These are phyloP conservation scores for Cutaneotrichosporon arboriforme DNA, from an alignment of 1,284 basidiomycete genomes.

Conservation along the genomic window DNA sequence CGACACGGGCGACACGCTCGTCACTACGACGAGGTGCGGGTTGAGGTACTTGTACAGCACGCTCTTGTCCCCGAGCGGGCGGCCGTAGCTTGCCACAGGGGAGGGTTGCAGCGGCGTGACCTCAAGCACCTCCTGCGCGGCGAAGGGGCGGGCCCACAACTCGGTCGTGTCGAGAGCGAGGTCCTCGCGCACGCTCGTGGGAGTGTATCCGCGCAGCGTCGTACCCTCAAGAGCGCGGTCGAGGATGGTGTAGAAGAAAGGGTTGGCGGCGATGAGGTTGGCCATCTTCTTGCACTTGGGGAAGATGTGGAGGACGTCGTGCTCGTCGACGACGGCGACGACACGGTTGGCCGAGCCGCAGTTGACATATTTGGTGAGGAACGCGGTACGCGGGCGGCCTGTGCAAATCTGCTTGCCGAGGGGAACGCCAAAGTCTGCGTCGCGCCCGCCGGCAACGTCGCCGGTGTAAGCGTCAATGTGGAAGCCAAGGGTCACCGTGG, in stretches of 20 bases:
- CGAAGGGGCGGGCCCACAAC: constrained; percentile 60
- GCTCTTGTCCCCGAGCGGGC: constrained; percentile 76
- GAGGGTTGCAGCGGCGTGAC: constrained; percentile 39
- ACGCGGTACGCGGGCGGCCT: constrained; percentile 30
- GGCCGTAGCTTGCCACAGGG: constrained; percentile 69
- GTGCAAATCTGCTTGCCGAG: constrained; percentile 32
- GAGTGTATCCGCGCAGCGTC: constrained; percentile 14
- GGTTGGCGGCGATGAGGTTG: constrained; percentile 23
- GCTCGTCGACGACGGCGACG: constrained; percentile 36
- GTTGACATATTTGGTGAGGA: constrained; percentile 40
- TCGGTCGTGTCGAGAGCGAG: constrained; percentile 8
- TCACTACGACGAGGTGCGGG: constrained; percentile 65
- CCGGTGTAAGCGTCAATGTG: constrained; percentile 75
- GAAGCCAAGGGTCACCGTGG: constrained; percentile 59
- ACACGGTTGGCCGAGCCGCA: constrained; percentile 39
- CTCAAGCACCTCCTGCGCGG: constrained; percentile 53
- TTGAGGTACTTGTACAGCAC: constrained; percentile 95
- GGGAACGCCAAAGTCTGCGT: constrained; percentile 24
- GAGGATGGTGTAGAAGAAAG: constrained; percentile 31
- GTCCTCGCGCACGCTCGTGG: constrained; percentile 8
- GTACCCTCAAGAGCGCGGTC: constrained; percentile 20
- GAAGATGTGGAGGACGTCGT: constrained; percentile 38
- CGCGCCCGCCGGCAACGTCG: constrained; percentile 43
- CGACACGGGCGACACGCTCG: constrained; percentile 52
- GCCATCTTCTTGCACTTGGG: constrained; percentile 45